Evolutionary conservation across 1,284 basidiomycete species (phyloP).

Genomic region (Sparassis latifolia): DNA sequence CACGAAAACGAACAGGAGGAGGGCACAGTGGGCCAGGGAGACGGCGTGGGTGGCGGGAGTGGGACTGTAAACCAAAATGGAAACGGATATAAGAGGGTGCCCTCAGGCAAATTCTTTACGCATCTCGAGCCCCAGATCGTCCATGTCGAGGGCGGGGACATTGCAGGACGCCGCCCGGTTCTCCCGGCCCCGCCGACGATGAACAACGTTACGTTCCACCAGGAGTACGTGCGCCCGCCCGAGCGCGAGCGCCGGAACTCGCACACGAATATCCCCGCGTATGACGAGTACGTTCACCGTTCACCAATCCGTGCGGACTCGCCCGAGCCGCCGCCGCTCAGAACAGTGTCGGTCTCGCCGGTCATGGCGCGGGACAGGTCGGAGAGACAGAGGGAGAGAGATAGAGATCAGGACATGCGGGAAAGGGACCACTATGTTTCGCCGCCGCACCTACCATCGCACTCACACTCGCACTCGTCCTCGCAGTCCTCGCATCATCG

Average conservation of each 20-base stretch:
- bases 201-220: conserved; percentile 24
- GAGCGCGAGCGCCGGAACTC: conserved; percentile 16
- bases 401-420: conserved; percentile 6
- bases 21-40: conserved; percentile 10
- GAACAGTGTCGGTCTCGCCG: conserved; percentile 18
- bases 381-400: not conserved
- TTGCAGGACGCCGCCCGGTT: conserved; percentile 10
- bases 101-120: not conserved
- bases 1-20: conserved; percentile 22
- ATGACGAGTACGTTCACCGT: conserved; percentile 14
- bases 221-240: conserved; percentile 12
- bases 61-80: too few relatives aligned
- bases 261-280: conserved; percentile 15
- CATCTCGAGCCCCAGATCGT: conserved; percentile 24
- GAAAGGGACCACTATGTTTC: conserved; percentile 18
- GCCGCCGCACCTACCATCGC: conserved; percentile 8
- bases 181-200: conserved; percentile 12
- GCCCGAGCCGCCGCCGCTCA: conserved; percentile 12
- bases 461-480: conserved; percentile 8
- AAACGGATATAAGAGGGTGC: too few relatives aligned
- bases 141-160: conserved; percentile 19
- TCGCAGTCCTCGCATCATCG: conserved; percentile 16
- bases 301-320: not conserved
- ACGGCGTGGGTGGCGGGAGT: conserved; percentile 7
- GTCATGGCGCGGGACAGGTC: conserved; percentile 19